Evolutionary conservation across 2,329 filamentous ascomycete genomes (phyloP).

Genomic region (Aspergillus novofumigatus): DNA sequence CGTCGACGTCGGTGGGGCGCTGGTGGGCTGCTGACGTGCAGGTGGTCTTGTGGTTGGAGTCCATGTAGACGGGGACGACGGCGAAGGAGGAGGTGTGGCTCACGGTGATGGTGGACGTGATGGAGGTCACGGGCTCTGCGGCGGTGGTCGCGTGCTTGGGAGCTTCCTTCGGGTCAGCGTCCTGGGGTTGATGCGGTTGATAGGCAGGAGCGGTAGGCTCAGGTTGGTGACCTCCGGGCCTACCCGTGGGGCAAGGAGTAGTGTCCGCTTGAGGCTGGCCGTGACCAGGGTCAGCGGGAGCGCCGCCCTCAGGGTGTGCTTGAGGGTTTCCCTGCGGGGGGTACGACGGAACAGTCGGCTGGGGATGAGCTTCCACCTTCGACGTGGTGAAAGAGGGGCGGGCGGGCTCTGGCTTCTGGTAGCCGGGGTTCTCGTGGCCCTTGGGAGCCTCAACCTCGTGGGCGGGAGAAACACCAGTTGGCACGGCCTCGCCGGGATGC

Average conservation of each 20-base stretch:
- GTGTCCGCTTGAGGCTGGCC: not conserved
- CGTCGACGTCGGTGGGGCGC: conserved; percentile 45
- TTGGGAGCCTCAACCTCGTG: not conserved
- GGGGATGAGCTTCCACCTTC: not conserved
- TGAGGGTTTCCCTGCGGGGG: not conserved
- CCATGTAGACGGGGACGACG: conserved; percentile 26
- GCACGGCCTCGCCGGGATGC: not conserved
- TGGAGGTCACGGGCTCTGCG: not conserved
- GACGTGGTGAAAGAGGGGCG: not conserved
- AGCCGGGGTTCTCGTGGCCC: not conserved
- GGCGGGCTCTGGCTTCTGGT: not conserved
- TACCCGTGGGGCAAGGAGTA: not conserved
- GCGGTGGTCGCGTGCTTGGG: not conserved
- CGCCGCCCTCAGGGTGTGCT: too few species aligned
- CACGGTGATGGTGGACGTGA: conserved; percentile 9
- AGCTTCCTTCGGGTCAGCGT: not conserved
- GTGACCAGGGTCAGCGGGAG: not conserved
- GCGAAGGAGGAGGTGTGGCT: conserved; percentile 17
- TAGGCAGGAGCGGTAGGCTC: not conserved
- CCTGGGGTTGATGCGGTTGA: not conserved
- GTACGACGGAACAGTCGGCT: not conserved
- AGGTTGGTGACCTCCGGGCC: not conserved
- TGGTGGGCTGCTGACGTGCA: conserved; percentile 16
- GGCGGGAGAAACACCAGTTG: not conserved
- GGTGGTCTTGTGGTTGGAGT: not conserved